phyloP scores from a whole-genome alignment of 176 grass and related monocot genomes.

The Tillandsia leiboldiana region DNA sequence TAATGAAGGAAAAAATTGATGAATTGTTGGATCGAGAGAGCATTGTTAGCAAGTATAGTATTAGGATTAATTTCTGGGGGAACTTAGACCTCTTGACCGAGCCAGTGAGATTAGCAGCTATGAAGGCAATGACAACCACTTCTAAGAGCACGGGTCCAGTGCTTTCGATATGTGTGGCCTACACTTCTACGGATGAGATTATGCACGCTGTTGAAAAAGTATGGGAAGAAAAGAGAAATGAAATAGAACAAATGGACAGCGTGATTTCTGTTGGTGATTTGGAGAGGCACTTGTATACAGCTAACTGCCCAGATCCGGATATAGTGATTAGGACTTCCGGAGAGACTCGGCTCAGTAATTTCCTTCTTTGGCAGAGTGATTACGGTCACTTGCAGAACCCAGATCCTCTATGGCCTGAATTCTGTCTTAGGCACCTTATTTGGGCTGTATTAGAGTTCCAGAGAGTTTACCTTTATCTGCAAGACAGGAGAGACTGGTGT shows the following conservation, averaged over 20 bases:
- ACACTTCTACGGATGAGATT: slow-evolving; percentile 72
- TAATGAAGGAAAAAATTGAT: slow-evolving; percentile 69
- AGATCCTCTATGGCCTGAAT: slow-evolving; percentile 53
- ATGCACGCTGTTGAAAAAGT: slow-evolving; percentile 38
- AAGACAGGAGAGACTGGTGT: slow-evolving; percentile 25
- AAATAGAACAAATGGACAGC: neutral
- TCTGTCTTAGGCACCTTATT: slow-evolving; percentile 44
- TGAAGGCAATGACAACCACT: slow-evolving; percentile 54
- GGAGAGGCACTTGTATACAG: slow-evolving; percentile 43
- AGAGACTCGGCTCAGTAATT: slow-evolving; percentile 73
- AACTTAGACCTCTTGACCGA: slow-evolving; percentile 45
- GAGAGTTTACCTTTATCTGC: slow-evolving; percentile 35
- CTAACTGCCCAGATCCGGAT: slow-evolving; percentile 51
- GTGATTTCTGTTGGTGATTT: slow-evolving; percentile 45
- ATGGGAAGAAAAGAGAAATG: slow-evolving; percentile 27
- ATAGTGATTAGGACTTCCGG: slow-evolving; percentile 74
- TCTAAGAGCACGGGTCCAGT: slow-evolving; percentile 45
- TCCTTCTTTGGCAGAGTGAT: slow-evolving; percentile 69
- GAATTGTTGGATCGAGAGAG: slow-evolving; percentile 41
- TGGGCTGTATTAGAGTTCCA: slow-evolving; percentile 62
- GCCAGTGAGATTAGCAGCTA: slow-evolving; percentile 32
- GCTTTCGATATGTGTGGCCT: slow-evolving; percentile 66
- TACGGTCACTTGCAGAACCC: slow-evolving; percentile 69
- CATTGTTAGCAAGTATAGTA: slow-evolving; percentile 42
- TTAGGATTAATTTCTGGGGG: slow-evolving; percentile 78